phyloP scores from a whole-genome alignment of 257 asterid species.

The Thymus quinquecostatus region DNA sequence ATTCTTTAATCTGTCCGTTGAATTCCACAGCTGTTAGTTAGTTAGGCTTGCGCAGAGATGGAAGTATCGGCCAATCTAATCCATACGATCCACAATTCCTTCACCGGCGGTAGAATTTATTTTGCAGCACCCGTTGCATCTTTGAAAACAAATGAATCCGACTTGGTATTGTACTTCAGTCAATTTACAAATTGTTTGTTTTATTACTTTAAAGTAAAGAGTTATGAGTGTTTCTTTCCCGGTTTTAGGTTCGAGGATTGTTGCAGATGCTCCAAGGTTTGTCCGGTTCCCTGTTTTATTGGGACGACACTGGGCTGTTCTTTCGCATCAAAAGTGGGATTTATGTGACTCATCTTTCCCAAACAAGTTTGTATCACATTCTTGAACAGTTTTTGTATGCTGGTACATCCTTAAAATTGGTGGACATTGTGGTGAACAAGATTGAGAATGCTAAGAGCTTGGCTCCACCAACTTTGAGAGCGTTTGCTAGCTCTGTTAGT shows the following conservation, averaged over 20 bases:
- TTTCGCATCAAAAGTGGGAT: slow-evolving; percentile 67
- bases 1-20: neutral
- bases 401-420: slow-evolving; percentile 76
- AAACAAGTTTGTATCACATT: slow-evolving; percentile 66
- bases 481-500: slow-evolving; percentile 74
- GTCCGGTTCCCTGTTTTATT: slow-evolving; percentile 63
- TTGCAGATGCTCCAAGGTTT: slow-evolving; percentile 91
- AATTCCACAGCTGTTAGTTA: slow-evolving; percentile 2
- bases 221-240: slow-evolving; percentile 6
- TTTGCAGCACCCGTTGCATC: slow-evolving; percentile 66
- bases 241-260: slow-evolving; percentile 73
- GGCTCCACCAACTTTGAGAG: slow-evolving; percentile 88
- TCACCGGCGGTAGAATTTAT: slow-evolving; percentile 68
- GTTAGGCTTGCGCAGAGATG: slow-evolving; percentile 41
- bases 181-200: no score
- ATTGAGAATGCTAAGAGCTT: slow-evolving; percentile 55
- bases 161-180: slow-evolving; percentile 53
- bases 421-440: slow-evolving; percentile 59
- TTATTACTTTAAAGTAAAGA: neutral
- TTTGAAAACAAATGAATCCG: slow-evolving; percentile 69
- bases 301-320: slow-evolving; percentile 58
- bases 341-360: slow-evolving; percentile 80
- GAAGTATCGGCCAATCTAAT: slow-evolving; percentile 63
- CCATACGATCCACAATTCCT: slow-evolving; percentile 51
- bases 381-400: slow-evolving; percentile 77